A percentile compares a stretch with the other conserved stretches of the same genome.
These are phyloP conservation scores for Moricandia moricandioides DNA, from an alignment of 345 rosid species.

Conservation along the genomic window DNA sequence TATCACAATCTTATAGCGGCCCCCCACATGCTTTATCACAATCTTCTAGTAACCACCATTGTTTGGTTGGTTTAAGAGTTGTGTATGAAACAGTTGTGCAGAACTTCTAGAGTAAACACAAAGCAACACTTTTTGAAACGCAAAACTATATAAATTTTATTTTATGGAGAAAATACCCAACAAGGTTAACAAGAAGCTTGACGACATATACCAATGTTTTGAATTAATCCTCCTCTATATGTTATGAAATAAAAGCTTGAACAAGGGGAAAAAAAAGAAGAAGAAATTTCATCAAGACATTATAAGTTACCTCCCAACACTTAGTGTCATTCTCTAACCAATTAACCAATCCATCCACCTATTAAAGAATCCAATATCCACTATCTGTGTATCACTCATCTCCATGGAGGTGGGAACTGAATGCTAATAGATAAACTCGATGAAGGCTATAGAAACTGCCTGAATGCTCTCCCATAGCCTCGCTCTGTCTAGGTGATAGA, in stretches of 20 bases:
- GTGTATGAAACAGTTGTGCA: not conserved
- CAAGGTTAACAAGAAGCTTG: conserved; percentile 25
- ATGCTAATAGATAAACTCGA: conserved; percentile 51
- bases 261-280: not conserved
- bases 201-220: conserved; percentile 44
- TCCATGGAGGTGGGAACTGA: too few species aligned
- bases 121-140: not conserved
- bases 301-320: too few species aligned
- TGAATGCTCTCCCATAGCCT: conserved; percentile 54
- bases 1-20: too few species aligned
- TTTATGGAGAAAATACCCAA: conserved; percentile 8
- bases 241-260: conserved; percentile 26
- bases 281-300: not conserved
- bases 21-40: too few species aligned
- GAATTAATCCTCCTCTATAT: conserved; percentile 35
- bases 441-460: conserved; percentile 40
- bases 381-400: too few species aligned
- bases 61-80: not conserved
- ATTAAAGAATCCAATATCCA: too few species aligned
- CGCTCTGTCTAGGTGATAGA: conserved; percentile 54
- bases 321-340: too few species aligned
- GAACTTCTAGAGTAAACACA: not conserved
- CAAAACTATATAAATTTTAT: conserved; percentile 16
- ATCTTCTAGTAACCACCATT: not conserved
- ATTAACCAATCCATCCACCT: too few species aligned